Percentiles rank a stretch among this genome's conserved stretches.
Conservation (phyloP, 306 rosid species). For the Echinosophora koreensis region DNA sequence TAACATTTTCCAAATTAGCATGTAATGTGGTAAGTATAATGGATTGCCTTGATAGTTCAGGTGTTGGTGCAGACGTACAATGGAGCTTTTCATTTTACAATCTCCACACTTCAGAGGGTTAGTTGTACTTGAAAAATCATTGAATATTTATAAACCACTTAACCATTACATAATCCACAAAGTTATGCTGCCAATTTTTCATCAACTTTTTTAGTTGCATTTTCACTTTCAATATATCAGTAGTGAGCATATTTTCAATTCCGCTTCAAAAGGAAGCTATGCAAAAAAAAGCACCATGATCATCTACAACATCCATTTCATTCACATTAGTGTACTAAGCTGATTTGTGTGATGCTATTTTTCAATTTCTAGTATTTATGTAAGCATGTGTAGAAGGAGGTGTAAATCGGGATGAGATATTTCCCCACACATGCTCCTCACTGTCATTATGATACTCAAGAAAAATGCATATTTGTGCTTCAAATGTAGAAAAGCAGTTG, state of each 20-base stretch:
- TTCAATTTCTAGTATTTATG: too few species aligned
- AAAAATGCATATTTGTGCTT: not conserved
- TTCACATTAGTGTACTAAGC: not conserved
- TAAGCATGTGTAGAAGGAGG: too few species aligned
- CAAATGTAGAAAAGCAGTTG: too few species aligned
- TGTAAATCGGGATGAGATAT: too few species aligned
- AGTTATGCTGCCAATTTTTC: not conserved
- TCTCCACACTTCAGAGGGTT: too few species aligned
- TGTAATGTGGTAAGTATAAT: not conserved
- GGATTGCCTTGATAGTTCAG: too few species aligned
- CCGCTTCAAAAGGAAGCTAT: not conserved
- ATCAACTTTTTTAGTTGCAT: not conserved
- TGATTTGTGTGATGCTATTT: too few species aligned
- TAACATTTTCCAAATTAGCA: not conserved
- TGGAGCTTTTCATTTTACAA: too few species aligned
- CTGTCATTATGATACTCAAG: not conserved
- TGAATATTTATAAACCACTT: conserved; percentile 2
- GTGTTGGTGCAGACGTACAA: too few species aligned
- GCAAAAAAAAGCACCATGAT: not conserved
- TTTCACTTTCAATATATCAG: not conserved
- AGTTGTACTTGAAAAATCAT: too few species aligned
- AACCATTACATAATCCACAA: conserved; percentile 4
- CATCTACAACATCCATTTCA: not conserved
- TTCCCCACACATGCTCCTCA: not conserved
- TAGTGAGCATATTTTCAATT: not conserved